Evolutionary conservation across 805 yeast species (phyloP).

Genomic region (Starmerella cellae): DNA sequence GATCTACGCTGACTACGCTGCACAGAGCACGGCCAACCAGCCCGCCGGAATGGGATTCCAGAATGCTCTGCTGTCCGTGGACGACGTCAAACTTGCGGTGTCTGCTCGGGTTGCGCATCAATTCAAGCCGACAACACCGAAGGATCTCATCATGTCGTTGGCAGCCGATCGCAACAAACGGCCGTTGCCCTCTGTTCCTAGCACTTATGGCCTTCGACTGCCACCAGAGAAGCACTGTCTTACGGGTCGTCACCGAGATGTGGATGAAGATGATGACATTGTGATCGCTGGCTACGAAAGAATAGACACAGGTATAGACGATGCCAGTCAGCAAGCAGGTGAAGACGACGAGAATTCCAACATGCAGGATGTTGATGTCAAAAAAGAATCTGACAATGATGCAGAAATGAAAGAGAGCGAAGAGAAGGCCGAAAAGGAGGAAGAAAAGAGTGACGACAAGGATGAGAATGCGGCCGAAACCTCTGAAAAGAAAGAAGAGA

Average conservation of each 20-base stretch:
- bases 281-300: constrained; percentile 20
- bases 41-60: constrained; percentile 28
- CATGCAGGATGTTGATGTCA: constrained; percentile 8
- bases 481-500: no score
- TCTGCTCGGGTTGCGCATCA: constrained; percentile 92
- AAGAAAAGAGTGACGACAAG: background rate
- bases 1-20: constrained; percentile 66
- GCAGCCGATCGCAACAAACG: constrained; percentile 87
- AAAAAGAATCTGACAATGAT: background rate
- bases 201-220: constrained; percentile 78
- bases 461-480: background rate
- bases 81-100: constrained; percentile 82
- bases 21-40: constrained; percentile 22
- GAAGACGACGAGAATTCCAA: constrained; percentile 4
- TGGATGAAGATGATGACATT: constrained; percentile 36
- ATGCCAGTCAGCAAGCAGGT: background rate
- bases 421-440: background rate
- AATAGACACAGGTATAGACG: constrained; percentile 1
- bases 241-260: constrained; percentile 67
- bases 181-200: constrained; percentile 81
- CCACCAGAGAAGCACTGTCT: constrained; percentile 97
- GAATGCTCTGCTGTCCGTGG: constrained; percentile 53
- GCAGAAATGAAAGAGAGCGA: background rate
- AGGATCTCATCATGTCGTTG: constrained; percentile 74
- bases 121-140: constrained; percentile 91